phyloP scores from a whole-genome alignment of 495 filamentous ascomycete genomes.

The Annulohypoxylon moriforme region DNA sequence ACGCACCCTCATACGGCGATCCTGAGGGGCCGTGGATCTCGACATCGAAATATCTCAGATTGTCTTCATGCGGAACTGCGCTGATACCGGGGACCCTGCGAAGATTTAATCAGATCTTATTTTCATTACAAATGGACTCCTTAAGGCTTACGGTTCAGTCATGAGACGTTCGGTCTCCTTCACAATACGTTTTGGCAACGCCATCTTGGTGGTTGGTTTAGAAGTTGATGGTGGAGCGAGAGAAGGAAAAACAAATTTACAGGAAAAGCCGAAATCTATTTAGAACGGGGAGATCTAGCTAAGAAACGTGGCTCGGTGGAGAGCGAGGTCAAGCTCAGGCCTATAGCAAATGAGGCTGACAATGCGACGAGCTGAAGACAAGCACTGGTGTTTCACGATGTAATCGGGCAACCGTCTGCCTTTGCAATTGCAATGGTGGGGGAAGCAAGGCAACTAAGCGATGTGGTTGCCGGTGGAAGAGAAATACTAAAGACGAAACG shows the following conservation, averaged over 20 bases:
- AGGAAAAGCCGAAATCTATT: background rate
- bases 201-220: conserved; percentile 60
- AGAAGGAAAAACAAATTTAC: background rate
- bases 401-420: background rate
- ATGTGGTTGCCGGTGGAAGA: background rate
- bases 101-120: conserved; percentile 28
- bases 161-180: conserved; percentile 99
- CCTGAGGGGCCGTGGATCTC: conserved; percentile 93
- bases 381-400: conserved; percentile 1
- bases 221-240: background rate
- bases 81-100: conserved; percentile 93
- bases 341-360: conserved; percentile 11
- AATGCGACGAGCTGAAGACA: background rate
- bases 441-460: conserved; percentile 9
- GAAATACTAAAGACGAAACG: background rate
- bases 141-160: conserved; percentile 84
- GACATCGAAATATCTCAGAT: conserved; percentile 97
- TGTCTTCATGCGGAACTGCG: conserved; percentile 97
- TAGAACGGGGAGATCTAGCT: background rate
- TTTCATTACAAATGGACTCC: background rate
- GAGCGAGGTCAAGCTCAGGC: background rate
- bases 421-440: conserved; percentile 9
- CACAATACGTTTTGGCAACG: conserved; percentile 93
- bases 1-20: conserved; percentile 89
- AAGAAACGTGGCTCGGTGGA: background rate